Base-by-base conservation (phyloP, 768 basidiomycete genomes). In the Dendrothele bispora region DNA sequence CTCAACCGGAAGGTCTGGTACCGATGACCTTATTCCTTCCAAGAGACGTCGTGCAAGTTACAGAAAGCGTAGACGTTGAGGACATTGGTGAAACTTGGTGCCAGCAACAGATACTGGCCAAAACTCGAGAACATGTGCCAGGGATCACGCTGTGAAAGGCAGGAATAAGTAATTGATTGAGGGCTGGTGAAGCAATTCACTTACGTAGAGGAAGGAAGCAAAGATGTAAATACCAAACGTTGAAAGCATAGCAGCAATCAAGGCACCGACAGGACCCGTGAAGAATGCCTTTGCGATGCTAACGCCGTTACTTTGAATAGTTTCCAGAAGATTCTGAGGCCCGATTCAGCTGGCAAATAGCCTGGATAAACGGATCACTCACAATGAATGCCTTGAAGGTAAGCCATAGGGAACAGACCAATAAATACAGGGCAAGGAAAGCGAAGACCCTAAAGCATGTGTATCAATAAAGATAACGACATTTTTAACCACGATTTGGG, bases 51-150 rank as follows among this genome's bases (percentile, higher is more conserved):
- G 63, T 92, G 92, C 67, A 97, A 71, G 69, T 97, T 97, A 70
- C 93, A 97, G 76, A 98, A 98, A 1, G 95, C 94, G 63, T 98
- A 98, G 29, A 95, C 90, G 67, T 95, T 95, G 57, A 95, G 79
- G 37, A 98, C 86, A 63, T 97, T 98, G 28, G 87, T 94, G 71
- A 95, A 95, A 57, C 88, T 91, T 1, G 91, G 91, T 10, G 95
- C 95, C 48, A 98, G 67, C 59, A 84, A 85, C 41, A 95, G 71
- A 62, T 95, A 95, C 63, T 95, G 95, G 57, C 86, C 71, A 77
- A 97, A 93, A 57, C 91, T 93, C 21, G 91, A 90, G 68, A 95
- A 85, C 84, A 98, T 88, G 68, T 98, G 95, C 95, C 95, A 98
- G 4, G 95, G 95, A 67, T 98, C 95, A 52, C 91, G 84, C 88